These are phyloP conservation scores for Picea glauca DNA, from an alignment of 75 land plant species.

Conservation along the genomic window DNA sequence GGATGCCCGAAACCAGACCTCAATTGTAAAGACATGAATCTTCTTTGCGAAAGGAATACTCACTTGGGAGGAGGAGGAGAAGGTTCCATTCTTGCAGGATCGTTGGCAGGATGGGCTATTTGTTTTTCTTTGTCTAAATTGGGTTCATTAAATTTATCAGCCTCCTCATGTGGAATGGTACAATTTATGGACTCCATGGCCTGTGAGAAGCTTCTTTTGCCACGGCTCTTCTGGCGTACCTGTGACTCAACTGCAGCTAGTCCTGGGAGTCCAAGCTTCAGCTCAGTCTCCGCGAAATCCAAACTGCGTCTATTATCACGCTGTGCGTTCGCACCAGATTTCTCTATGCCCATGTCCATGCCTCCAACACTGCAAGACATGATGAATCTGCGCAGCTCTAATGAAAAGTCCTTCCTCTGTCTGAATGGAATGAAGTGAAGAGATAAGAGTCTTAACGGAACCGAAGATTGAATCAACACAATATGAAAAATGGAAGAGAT, in stretches of 20 bases:
- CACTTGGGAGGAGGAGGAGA: constrained; percentile 7
- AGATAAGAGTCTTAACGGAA: too few species aligned
- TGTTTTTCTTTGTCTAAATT: too few species aligned
- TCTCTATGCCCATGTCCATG: too few species aligned
- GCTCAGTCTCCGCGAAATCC: constrained; percentile 47
- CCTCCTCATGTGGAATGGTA: constrained; percentile 29
- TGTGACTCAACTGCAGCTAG: not conserved
- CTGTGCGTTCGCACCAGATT: too few species aligned
- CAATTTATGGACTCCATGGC: too few species aligned
- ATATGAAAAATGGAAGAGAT: too few species aligned
- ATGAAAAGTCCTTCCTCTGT: not conserved
- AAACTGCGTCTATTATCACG: not conserved
- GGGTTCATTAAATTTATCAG: constrained; percentile 19
- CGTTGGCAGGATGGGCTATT: constrained; percentile 23
- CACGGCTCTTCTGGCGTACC: constrained; percentile 7
- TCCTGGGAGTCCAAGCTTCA: constrained; percentile 49
- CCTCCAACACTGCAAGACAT: not conserved
- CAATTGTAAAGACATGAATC: too few species aligned
- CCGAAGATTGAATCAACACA: not conserved
- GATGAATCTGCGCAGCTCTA: not conserved
- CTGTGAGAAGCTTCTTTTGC: too few species aligned
- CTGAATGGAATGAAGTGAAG: too few species aligned
- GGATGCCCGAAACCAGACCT: not conserved
- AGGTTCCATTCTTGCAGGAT: constrained; percentile 5
- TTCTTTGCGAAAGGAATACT: not conserved